Evolutionary conservation across 2,329 filamentous ascomycete genomes (phyloP), one percentile per base, ranked within the genome.

Genomic region (Chalaropsis thielavioides): DNA sequence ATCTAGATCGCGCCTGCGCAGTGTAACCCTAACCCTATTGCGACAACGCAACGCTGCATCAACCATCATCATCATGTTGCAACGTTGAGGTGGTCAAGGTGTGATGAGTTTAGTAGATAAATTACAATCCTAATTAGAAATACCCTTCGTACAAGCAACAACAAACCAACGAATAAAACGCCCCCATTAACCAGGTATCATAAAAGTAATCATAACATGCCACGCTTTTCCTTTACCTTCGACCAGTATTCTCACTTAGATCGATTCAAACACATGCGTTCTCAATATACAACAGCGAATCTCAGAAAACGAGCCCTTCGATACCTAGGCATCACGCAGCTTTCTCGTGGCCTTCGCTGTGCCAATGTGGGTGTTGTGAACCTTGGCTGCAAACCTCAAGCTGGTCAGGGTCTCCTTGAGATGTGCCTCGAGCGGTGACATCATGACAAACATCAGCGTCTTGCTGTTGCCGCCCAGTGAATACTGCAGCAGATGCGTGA

Each of bases 401-500:
- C 91, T 96, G 56, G 92, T 96, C 73, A 96, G 79, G 2, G 92
- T 96, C 79, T 99, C 94, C 71, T 87, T 88, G 69, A 96, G 79
- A 77, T 97, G 94, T 5, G 86, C 88, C 77, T 95, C 89, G 67
- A 97, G 78, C 41, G 94, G 94, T 70, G 88, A 94, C 65, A 96
- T 89, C 92, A 97, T 97, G 73, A 97, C 90, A 74, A 99, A 96
- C 94, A 99, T 99, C 71, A 99, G 86, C 0, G 94, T 99, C 77
- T 96, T 95, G 70, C 88, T 94, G 74, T 96, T 96, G 17, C 94
- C 94, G 3, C 94, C 92, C 7, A 99, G 79, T 2, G 90, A 96
- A 72, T 94, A 95, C 82, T 97, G 90, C 44, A 99, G 81, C 59
- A 99, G 81, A 72, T 96, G 95, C 8, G 94, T 99, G 69, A 99